Percentiles rank a stretch among this genome's conserved stretches.
Evolutionary conservation across 441 rosid genomes (phyloP).

Genomic region (Euphorbia celastroides): DNA sequence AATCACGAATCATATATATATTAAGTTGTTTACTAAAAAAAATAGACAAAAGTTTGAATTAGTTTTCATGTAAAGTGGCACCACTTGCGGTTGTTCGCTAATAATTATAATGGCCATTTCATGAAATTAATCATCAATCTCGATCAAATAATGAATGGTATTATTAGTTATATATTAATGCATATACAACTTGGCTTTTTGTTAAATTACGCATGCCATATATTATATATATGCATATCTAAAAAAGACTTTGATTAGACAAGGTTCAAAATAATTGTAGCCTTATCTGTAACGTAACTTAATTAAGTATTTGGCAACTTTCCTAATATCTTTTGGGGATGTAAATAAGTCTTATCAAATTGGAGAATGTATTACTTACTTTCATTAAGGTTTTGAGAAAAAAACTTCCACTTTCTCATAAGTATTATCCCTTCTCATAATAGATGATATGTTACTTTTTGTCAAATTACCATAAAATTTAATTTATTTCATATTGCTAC

Average conservation of each 20-base stretch:
- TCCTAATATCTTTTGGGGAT: too few species aligned
- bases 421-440: too few species aligned
- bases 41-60: background rate
- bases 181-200: background rate
- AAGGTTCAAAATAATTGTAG: background rate
- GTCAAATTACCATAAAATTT: too few species aligned
- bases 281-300: background rate
- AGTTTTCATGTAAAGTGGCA: constrained; percentile 1
- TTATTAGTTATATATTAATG: background rate
- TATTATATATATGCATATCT: background rate
- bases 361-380: too few species aligned
- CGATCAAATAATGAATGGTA: background rate
- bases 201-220: background rate
- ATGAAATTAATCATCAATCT: background rate
- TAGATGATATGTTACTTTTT: too few species aligned
- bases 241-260: background rate
- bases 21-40: background rate
- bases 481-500: too few species aligned
- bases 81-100: background rate
- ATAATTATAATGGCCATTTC: background rate
- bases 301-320: too few species aligned
- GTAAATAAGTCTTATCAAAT: too few species aligned
- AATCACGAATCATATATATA: background rate
- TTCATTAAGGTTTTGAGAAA: too few species aligned
- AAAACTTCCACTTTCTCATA: too few species aligned